Evolutionary conservation across 108 stramenopile species (phyloP), one percentile per base, ranked within the genome.

Genomic region (Cyclotella baltica): DNA sequence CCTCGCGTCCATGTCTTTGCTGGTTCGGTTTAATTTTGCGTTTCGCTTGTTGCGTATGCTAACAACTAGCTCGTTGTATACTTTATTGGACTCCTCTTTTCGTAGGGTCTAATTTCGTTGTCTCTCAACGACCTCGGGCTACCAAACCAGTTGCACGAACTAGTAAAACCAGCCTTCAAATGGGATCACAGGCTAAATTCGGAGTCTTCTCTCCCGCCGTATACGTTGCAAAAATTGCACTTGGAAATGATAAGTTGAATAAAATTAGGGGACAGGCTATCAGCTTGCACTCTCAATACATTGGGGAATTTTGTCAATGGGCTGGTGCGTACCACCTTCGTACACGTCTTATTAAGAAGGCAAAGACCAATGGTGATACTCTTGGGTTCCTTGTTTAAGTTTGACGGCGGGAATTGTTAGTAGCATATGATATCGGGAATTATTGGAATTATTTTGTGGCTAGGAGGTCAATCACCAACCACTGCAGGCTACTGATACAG

Each of bases 121-220:
- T 92, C 23, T 91, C 93, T 13, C 93, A 91, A 75, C 73, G 89
- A 83, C 52, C 78, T 9, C 68, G 79, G 5, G 58, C 80, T 16
- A 75, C 62, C 23, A 64, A 74, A 59, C 78, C 86, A 30, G 53
- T 70, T 2, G 55, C 77, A 48, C 71, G 87, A 62, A 67, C 74
- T 61, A 67, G 68, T 79, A 51, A 72, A 80, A 58, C 67, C 64
- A 51, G 61, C 25, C 77, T 94, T 46, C 86, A 84, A 56, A 92
- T 92, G 92, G 92, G 92, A 67, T 85, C 85, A 30, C 72, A 84
- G 77, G 93, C 97, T 56, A 99, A 98, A 81, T 99, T 99, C 77
- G 98, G 98, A 38, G 67, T 98, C 27, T 99, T 98, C 86, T 97
- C 96, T 35, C 97, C 97, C 29, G 98, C 96, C n/a, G 98, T 98